Conservation (phyloP, 2,329 filamentous ascomycete species). For the Aspergillus vadensis region DNA sequence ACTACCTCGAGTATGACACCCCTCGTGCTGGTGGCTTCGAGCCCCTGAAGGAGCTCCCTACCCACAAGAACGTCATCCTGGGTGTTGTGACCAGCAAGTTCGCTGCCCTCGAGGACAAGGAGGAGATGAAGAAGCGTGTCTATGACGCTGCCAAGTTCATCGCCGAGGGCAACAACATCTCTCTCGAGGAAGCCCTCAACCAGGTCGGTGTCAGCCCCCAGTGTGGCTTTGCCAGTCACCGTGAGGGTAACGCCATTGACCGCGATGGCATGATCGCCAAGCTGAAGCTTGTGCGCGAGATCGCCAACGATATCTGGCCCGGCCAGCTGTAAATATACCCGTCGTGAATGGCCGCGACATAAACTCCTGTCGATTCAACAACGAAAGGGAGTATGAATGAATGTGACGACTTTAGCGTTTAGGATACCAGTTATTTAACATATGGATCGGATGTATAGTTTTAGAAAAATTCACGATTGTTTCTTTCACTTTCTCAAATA, state of each 20-base stretch:
- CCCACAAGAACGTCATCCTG: slow-evolving; percentile 64
- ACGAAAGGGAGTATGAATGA: slow-evolving; percentile 6
- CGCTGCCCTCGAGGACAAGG: slow-evolving; percentile 63
- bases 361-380: slow-evolving; percentile 12
- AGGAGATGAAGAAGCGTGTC: slow-evolving; percentile 63
- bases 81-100: slow-evolving; percentile 67
- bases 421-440: slow-evolving; percentile 10
- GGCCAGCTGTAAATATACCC: slow-evolving; percentile 46
- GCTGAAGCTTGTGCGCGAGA: slow-evolving; percentile 67
- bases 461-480: not conserved
- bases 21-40: slow-evolving; percentile 66
- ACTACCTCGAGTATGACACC: slow-evolving; percentile 71
- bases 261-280: slow-evolving; percentile 74
- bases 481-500: not conserved
- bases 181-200: slow-evolving; percentile 67
- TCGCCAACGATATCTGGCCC: slow-evolving; percentile 74
- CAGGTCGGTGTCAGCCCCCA: slow-evolving; percentile 70
- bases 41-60: slow-evolving; percentile 62
- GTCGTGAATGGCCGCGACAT: slow-evolving; percentile 14
- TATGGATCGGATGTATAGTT: slow-evolving; percentile 6
- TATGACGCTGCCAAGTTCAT: slow-evolving; percentile 67
- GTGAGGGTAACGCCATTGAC: slow-evolving; percentile 69
- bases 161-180: slow-evolving; percentile 66
- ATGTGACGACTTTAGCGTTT: slow-evolving; percentile 8
- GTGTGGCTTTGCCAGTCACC: slow-evolving; percentile 74